Percentiles rank a stretch among this genome's conserved stretches.
Evolutionary conservation across 2,329 filamentous ascomycete genomes (phyloP).

Genomic region (Aspergillus thermomutatus): DNA sequence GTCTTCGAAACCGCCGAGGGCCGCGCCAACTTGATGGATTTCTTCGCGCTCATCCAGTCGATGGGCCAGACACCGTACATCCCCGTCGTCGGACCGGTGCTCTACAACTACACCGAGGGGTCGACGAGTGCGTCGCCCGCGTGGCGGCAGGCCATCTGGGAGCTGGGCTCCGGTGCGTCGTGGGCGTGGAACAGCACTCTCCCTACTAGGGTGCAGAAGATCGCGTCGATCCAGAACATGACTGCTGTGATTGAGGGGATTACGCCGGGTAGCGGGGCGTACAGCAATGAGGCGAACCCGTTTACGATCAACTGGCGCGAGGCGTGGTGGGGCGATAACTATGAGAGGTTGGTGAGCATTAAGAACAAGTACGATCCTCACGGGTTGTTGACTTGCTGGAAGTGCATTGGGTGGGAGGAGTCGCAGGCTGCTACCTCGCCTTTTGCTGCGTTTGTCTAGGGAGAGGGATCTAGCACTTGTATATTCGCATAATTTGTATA

Average conservation of each 20-base stretch:
- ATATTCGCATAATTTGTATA: too few species aligned
- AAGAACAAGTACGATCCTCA: conserved; percentile 20
- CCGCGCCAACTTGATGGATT: conserved; percentile 11
- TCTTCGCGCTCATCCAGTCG: conserved; percentile 7
- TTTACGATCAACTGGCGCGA: conserved; percentile 16
- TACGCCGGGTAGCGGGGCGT: conserved; percentile 17
- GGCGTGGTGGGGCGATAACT: conserved; percentile 20
- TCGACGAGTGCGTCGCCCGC: conserved; percentile 16
- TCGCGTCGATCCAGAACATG: conserved; percentile 9
- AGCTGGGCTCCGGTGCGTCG: conserved; percentile 10
- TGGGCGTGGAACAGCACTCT: conserved; percentile 18
- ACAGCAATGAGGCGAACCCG: conserved; percentile 18
- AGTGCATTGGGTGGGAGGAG: conserved; percentile 16
- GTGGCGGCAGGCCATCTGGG: conserved; percentile 18
- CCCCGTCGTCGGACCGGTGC: conserved; percentile 13
- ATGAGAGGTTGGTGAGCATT: conserved; percentile 13
- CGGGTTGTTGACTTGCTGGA: conserved; percentile 15
- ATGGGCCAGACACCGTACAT: conserved; percentile 13
- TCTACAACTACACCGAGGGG: conserved; percentile 17
- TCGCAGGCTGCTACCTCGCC: conserved; percentile 7
- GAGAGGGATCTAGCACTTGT: too few species aligned
- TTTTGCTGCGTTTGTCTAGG: conserved; percentile 6
- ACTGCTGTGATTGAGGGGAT: conserved; percentile 10
- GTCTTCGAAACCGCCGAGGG: conserved; percentile 15
- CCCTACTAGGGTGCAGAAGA: conserved; percentile 6